Evolutionary conservation across 164 flowering plant species (phyloP), one percentile per base, ranked within the genome.

Genomic region (Santalum album): DNA sequence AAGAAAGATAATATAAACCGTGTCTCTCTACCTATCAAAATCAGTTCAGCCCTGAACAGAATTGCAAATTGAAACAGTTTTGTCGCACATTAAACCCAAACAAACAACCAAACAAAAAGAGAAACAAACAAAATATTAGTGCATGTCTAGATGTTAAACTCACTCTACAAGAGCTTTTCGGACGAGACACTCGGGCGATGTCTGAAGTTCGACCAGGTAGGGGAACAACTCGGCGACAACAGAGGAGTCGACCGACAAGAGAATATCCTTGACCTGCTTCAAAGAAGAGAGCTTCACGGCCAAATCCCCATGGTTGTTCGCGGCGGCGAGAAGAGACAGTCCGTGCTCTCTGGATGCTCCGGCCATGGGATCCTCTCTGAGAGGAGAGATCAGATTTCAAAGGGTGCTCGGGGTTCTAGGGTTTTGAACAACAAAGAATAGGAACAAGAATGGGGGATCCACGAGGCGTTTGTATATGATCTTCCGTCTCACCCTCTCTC

Each of bases 211-310:
- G 34, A 69, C 73, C 32, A 91, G 35, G 61, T 70, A 77, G 6
- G 96, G 92, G 43, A 82, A 74, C 1, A 87, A 56, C 63, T 91
- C 96, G 4, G 82, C 73, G 3, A 86, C 86, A 10, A 69, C 52
- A 18, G 82, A 66, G 18, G 87, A 72, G 7, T 78, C 78, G 26
- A 66, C 54, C 9, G 85, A 72, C 6, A 76, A 32, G 23, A 85
- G 55, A 23, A 90, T 74, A 19, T 83, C 92, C 51, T 65, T 86
- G 44, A 61, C 90, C 65, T 87, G 96, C 49, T 59, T 74, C 17
- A 91, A 54, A 21, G 95, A 87, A 6, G 98, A 86, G n/a, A 87
- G 74, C 67, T 91, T 91, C 27, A 91, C 90, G 6, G 86, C 75
- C 75, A 91, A 78, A 71, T 86, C 95, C 2, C 79, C 79, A 36